These are phyloP conservation scores for Syzygium aqueum DNA, from an alignment of 345 rosid species.

Conservation along the genomic window DNA sequence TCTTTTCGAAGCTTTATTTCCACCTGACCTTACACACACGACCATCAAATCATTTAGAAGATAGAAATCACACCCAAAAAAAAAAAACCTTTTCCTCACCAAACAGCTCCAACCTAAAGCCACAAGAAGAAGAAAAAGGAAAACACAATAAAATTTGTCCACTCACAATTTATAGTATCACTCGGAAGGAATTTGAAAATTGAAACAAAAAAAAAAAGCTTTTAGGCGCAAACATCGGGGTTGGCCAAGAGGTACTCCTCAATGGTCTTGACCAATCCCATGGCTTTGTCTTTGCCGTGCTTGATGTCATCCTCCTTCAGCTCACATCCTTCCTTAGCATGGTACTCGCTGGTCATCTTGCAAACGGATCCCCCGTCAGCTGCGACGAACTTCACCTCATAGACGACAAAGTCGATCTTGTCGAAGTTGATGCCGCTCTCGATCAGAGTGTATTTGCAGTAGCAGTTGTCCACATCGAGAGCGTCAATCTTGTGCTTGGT, in stretches of 20 bases:
- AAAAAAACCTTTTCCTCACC: neutral
- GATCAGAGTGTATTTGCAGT: conserved; percentile 24
- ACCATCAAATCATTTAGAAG: neutral
- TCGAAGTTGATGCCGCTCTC: conserved; percentile 18
- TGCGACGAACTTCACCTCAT: conserved; percentile 15
- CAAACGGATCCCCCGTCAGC: conserved; percentile 22
- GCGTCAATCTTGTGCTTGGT: conserved; percentile 23
- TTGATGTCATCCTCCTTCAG: conserved; percentile 20
- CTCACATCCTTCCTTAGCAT: conserved; percentile 15
- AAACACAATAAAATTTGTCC: neutral
- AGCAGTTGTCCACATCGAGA: conserved; percentile 16
- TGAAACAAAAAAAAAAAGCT: neutral
- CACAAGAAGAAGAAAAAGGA: too few relatives aligned
- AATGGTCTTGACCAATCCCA: conserved; percentile 22
- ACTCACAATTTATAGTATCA: neutral
- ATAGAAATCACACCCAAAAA: neutral
- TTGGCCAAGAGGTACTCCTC: conserved; percentile 23
- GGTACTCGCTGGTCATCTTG: conserved; percentile 29
- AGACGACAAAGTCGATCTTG: conserved; percentile 9
- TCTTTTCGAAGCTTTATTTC: neutral
- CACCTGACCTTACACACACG: neutral
- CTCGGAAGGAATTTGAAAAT: neutral
- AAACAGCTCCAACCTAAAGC: too few relatives aligned
- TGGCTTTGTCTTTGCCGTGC: conserved; percentile 23
- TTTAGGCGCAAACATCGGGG: conserved; percentile 18